Percentiles rank a stretch among this genome's conserved stretches.
phyloP scores from a whole-genome alignment of 2,329 filamentous ascomycete species.

The Ceratocystis ficicola region DNA sequence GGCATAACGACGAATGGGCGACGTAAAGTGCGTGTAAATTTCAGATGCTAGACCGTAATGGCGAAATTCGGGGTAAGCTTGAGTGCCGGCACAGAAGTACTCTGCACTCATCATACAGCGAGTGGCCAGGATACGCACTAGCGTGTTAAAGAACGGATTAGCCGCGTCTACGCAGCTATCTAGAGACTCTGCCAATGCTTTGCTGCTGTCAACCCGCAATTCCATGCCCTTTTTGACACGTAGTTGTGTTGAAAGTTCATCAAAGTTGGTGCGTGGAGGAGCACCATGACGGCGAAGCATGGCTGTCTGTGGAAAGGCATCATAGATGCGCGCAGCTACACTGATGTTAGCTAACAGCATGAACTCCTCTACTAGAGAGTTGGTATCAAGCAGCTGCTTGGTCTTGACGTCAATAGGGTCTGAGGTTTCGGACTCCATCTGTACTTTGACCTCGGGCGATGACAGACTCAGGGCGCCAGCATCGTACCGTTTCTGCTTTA shows the following conservation, averaged over 20 bases:
- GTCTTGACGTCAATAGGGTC: conserved; percentile 95
- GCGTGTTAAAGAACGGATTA: conserved; percentile 96
- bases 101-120: conserved; percentile 99
- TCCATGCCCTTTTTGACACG: conserved; percentile 74
- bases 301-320: conserved; percentile 87
- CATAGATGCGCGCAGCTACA: conserved; percentile 80
- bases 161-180: conserved; percentile 66
- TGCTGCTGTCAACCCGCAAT: conserved; percentile 72
- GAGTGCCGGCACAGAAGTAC: conserved; percentile 91
- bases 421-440: conserved; percentile 76
- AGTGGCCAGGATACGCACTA: conserved; percentile 93
- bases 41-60: conserved; percentile 94
- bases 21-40: conserved; percentile 98
- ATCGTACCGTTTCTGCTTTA: conserved; percentile 91
- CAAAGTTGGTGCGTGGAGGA: conserved; percentile 91
- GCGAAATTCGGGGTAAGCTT: conserved; percentile 85
- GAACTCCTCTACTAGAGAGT: conserved; percentile 96
- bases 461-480: conserved; percentile 90
- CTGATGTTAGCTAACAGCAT: conserved; percentile 97
- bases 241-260: conserved; percentile 82
- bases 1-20: conserved; percentile 93
- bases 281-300: conserved; percentile 84
- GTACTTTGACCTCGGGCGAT: conserved; percentile 93
- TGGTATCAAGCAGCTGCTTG: conserved; percentile 86
- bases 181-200: conserved; percentile 84